Evolutionary conservation across 1,139 yeast species (phyloP).

Genomic region (Zygoascus meyerae): DNA sequence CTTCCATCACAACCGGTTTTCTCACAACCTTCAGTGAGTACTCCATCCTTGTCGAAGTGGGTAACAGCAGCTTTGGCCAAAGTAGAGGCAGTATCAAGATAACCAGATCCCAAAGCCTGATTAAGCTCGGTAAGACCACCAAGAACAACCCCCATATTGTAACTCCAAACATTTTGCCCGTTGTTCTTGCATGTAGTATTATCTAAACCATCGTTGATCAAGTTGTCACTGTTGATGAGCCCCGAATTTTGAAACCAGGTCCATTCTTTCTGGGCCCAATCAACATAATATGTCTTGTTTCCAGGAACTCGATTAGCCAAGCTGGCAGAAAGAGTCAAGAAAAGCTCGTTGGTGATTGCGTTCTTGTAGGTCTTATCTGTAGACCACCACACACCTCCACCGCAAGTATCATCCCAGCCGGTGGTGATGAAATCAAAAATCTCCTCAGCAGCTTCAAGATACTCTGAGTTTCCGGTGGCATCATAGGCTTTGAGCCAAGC

Average conservation of each 20-base stretch:
- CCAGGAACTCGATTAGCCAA: conserved; percentile 14
- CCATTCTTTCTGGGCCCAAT: conserved; percentile 18
- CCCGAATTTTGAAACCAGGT: conserved; percentile 16
- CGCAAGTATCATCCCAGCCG: conserved; percentile 16
- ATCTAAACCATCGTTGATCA: conserved; percentile 18
- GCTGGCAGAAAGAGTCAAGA: conserved; percentile 14
- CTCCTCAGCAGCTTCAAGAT: conserved; percentile 13
- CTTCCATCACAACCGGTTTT: conserved; percentile 18
- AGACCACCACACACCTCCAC: conserved; percentile 21
- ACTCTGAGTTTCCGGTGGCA: conserved; percentile 12
- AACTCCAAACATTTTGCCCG: conserved; percentile 17
- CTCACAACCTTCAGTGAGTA: conserved; percentile 19
- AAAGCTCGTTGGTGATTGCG: conserved; percentile 20
- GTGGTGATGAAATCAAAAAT: conserved; percentile 16
- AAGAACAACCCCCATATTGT: conserved; percentile 21
- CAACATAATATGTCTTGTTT: conserved; percentile 11
- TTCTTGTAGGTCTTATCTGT: conserved; percentile 15
- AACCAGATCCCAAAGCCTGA: conserved; percentile 6
- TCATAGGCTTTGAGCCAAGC: conserved; percentile 20
- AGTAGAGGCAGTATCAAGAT: conserved; percentile 12
- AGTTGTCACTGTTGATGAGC: conserved; percentile 14
- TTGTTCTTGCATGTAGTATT: conserved; percentile 15
- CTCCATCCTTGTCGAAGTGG: conserved; percentile 14
- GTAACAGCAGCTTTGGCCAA: conserved; percentile 15
- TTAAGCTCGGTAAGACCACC: conserved; percentile 18